Evolutionary conservation across 208 protist species (phyloP).

Genomic region (Trypanosoma theileri): DNA sequence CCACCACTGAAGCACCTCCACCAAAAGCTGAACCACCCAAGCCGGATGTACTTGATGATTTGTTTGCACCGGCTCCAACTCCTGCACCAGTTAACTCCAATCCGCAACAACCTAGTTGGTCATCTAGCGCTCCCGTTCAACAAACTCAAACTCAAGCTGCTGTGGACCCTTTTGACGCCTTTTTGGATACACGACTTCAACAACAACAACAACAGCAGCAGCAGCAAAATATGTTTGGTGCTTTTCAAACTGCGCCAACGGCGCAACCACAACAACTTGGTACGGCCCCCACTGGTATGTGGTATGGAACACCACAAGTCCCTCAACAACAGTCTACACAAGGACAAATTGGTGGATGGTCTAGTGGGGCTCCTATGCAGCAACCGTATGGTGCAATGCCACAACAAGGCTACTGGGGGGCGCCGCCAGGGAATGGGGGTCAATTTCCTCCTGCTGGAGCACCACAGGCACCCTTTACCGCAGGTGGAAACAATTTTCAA

Average conservation of each 20-base stretch:
- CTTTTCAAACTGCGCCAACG: not conserved
- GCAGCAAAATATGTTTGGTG: slow-evolving; percentile 5
- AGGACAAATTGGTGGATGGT: slow-evolving; percentile 6
- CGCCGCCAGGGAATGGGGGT: not conserved
- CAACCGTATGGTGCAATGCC: not conserved
- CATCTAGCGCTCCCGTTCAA: not conserved
- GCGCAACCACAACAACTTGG: slow-evolving; percentile 27
- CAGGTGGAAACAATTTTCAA: not conserved
- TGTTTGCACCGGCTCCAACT: slow-evolving; percentile 45
- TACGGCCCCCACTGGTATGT: slow-evolving; percentile 20
- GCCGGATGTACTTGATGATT: slow-evolving; percentile 63
- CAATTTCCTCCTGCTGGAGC: not conserved
- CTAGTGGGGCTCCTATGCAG: slow-evolving; percentile 7
- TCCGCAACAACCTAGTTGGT: slow-evolving; percentile 5
- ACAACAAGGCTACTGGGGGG: not conserved
- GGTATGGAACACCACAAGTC: slow-evolving; percentile 1
- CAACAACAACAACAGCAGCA: slow-evolving; percentile 31
- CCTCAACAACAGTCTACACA: slow-evolving; percentile 6
- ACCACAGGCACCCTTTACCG: not conserved
- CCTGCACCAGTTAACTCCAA: not conserved
- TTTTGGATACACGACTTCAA: slow-evolving; percentile 37
- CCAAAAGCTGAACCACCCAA: slow-evolving; percentile 33
- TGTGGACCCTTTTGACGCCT: slow-evolving; percentile 61
- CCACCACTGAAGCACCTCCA: slow-evolving; percentile 10
- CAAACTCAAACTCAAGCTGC: too few species aligned